A percentile compares a stretch with the other conserved stretches of the same genome.
Evolutionary conservation across 371 early-diverging fungal genomes (phyloP).

Genomic region (Massospora cicadina): DNA sequence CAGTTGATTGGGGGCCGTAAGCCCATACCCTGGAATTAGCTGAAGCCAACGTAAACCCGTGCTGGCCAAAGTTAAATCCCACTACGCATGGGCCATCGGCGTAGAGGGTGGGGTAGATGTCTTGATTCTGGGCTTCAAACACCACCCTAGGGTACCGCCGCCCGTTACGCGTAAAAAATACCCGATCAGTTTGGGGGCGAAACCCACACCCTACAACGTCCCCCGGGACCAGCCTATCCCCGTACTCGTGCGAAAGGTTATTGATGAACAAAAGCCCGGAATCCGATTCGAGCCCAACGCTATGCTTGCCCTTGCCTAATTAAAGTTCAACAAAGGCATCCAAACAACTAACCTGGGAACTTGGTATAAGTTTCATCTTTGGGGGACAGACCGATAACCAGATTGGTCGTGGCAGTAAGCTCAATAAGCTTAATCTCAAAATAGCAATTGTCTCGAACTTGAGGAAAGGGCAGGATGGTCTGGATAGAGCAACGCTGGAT

Average conservation of each 20-base stretch:
- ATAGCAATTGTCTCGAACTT: slow-evolving; percentile 5
- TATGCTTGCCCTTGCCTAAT: neutral
- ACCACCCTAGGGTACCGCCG: slow-evolving; percentile 17
- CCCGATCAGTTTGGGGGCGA: slow-evolving; percentile 18
- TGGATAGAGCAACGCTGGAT: neutral
- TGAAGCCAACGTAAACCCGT: slow-evolving; percentile 46
- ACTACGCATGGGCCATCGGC: slow-evolving; percentile 20
- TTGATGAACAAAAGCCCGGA: slow-evolving; percentile 18
- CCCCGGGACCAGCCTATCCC: slow-evolving; percentile 11
- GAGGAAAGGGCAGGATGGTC: neutral
- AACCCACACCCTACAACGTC: slow-evolving; percentile 26
- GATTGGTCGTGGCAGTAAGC: slow-evolving; percentile 4
- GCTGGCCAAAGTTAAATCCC: slow-evolving; percentile 21
- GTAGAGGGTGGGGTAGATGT: slow-evolving; percentile 20
- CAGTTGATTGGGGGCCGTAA: slow-evolving; percentile 52
- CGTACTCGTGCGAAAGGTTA: slow-evolving; percentile 18
- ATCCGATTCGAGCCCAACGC: neutral
- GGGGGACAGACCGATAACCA: neutral
- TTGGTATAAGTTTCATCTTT: neutral
- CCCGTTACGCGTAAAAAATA: slow-evolving; percentile 25
- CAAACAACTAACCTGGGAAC: slow-evolving; percentile 4
- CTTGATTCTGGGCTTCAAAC: slow-evolving; percentile 15
- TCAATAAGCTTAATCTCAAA: slow-evolving; percentile 9
- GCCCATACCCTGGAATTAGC: slow-evolving; percentile 69
- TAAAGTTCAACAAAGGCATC: too few species aligned